Evolutionary conservation across 768 basidiomycete species (phyloP), one percentile per base, ranked within the genome.

Genomic region (Mycena vulgaris): DNA sequence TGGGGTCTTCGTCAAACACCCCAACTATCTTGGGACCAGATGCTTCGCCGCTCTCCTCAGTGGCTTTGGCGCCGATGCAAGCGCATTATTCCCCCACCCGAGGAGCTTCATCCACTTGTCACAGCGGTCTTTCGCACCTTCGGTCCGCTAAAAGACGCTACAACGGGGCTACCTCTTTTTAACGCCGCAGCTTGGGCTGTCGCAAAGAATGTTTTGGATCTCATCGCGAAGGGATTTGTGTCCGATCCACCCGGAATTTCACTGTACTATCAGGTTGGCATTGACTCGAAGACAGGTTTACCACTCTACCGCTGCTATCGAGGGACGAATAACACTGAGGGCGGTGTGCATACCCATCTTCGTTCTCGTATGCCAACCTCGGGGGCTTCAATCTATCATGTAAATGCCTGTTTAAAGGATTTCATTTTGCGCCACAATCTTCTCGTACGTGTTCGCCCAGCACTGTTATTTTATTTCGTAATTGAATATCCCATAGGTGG

Each of bases 261-360:
- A 3, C 68, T 83, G 0, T 82, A 80, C 42, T 45, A 48, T 6
- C 8, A 60, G 0, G 6, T 74, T 5, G 74, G 75, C 2, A 14
- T 70, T 21, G 78, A 80, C 4, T 5, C 23, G 5, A 76, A 76
- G 31, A 60, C 62, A 31, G 75, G 71, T 16, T 66, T 80, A 1
- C 72, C 78, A 2, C 68, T 80, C 6, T 81, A 79, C 35, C 63
- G 71, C 0, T 81, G 81, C 63, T 42, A 73, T 1, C 66, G 75
- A 5, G 81, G 81, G 0, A 83, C 83, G 11, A 83, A 83, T 28
- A 63, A 58, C 17, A 78, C 78, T 3, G 79, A 84, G 70, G 81
- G 83, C 27, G 80, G 79, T 13, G 78, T 84, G 4, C 82, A 84
- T 60, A 77, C 75, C 0, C 79, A 79, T 60, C 68, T 82, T 11